Conservation (phyloP, 805 yeast genomes). For the Metschnikowia borealis region DNA sequence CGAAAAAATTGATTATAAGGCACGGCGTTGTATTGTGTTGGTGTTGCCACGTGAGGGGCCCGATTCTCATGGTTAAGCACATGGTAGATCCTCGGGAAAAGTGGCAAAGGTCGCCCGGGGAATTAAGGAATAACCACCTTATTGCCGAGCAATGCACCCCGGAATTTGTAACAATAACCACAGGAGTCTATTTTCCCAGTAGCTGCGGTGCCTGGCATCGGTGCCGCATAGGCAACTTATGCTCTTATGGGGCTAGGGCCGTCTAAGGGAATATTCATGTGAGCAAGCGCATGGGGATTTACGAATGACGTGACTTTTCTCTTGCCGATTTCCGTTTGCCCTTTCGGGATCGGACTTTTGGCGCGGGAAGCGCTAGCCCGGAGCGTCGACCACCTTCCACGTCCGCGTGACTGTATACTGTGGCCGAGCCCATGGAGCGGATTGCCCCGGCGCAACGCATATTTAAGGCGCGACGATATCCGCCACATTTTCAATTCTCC, state of each 20-base stretch:
- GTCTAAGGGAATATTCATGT: background rate
- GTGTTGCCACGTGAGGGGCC: background rate
- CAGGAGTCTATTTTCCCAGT: background rate
- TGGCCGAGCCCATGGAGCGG: slow-evolving; percentile 15
- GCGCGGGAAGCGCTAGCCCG: slow-evolving; percentile 13
- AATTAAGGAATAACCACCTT: background rate
- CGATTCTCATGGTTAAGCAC: background rate
- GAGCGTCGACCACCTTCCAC: slow-evolving; percentile 7
- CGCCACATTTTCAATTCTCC: background rate
- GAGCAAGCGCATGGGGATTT: background rate
- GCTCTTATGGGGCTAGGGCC: slow-evolving; percentile 1
- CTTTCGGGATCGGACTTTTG: slow-evolving; percentile 6
- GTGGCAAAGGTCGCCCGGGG: background rate
- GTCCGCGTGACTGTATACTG: slow-evolving; percentile 4
- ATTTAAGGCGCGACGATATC: slow-evolving; percentile 7
- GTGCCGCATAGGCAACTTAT: background rate
- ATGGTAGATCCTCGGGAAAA: slow-evolving; percentile 1
- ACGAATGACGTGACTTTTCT: slow-evolving; percentile 5
- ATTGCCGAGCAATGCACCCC: slow-evolving; percentile 1
- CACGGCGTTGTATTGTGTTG: background rate
- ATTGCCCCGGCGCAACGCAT: slow-evolving; percentile 17
- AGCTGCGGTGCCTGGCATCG: background rate
- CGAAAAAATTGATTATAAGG: background rate
- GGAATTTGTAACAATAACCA: background rate
- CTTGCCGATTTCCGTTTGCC: background rate